phyloP scores from a whole-genome alignment of 192 early-diverging fungal species.

The Globomyces pollinis-pini region DNA sequence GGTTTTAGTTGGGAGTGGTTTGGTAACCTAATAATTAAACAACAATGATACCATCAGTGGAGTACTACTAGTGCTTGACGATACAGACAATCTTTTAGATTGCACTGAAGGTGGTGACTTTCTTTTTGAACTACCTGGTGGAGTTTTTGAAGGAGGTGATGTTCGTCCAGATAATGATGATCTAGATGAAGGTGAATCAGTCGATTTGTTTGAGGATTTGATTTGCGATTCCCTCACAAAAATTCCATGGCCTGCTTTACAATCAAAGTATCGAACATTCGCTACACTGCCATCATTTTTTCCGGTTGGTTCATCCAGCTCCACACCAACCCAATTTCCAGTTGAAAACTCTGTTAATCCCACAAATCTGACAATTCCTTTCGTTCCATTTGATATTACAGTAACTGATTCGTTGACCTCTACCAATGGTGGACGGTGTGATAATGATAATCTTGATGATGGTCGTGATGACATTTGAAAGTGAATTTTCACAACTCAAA shows the following conservation, averaged over 20 bases:
- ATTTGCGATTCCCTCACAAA: constrained; percentile 34
- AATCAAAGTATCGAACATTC: constrained; percentile 38
- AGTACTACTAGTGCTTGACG: too few relatives aligned
- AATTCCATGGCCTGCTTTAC: constrained; percentile 20
- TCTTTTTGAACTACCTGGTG: too few relatives aligned
- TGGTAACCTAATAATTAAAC: too few relatives aligned
- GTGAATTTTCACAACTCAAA: too few relatives aligned
- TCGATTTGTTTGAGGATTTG: background rate
- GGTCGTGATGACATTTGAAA: background rate
- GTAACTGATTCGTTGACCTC: background rate
- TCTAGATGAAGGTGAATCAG: background rate
- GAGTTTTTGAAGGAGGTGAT: too few relatives aligned
- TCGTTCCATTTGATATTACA: background rate
- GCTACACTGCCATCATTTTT: constrained; percentile 43
- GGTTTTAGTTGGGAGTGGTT: too few relatives aligned
- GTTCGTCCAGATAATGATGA: background rate
- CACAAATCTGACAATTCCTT: constrained; percentile 69
- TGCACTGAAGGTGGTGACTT: too few relatives aligned
- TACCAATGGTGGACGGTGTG: background rate
- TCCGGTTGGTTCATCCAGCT: constrained; percentile 55
- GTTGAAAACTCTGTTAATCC: constrained; percentile 75
- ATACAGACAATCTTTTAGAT: too few relatives aligned
- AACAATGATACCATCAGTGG: too few relatives aligned
- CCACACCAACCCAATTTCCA: constrained; percentile 87
- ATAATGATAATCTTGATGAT: background rate